Evolutionary conservation across 495 filamentous ascomycete genomes (phyloP).

Genomic region (Penicillium simplicissimum): DNA sequence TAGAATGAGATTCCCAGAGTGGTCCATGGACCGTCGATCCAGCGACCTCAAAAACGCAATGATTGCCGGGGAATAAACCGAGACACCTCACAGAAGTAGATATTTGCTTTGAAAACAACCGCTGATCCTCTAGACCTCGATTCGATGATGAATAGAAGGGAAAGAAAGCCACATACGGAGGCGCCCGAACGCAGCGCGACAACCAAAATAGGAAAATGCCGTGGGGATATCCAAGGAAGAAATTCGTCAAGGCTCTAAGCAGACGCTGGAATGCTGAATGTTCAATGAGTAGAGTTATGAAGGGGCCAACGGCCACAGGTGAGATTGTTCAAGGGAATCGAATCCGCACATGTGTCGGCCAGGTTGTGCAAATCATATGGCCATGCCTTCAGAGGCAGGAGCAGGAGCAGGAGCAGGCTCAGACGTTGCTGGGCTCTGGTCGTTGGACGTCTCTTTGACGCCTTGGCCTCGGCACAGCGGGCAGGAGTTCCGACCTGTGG

Average conservation of each 20-base stretch:
- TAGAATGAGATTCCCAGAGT: not conserved
- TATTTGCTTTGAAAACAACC: not conserved
- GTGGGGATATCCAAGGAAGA: conserved; percentile 39
- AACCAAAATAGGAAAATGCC: conserved; percentile 23
- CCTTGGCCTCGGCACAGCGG: conserved; percentile 73
- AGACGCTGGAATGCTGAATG: conserved; percentile 44
- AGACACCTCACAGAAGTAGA: not conserved
- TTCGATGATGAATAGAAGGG: conserved; percentile 11
- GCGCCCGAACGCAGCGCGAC: conserved; percentile 5
- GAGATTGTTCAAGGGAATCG: conserved; percentile 1
- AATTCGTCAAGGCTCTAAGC: conserved; percentile 36
- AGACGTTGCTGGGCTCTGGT: conserved; percentile 12
- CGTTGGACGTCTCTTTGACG: conserved; percentile 46
- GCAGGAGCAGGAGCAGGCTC: conserved; percentile 21
- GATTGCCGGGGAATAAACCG: not conserved
- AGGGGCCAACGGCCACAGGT: conserved; percentile 4
- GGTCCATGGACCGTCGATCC: not conserved
- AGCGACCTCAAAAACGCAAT: not conserved
- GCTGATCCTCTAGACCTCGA: conserved; percentile 10
- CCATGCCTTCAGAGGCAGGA: conserved; percentile 22
- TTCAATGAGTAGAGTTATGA: conserved; percentile 20
- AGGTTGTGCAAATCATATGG: conserved; percentile 16
- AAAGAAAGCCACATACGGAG: conserved; percentile 13
- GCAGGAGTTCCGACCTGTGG: conserved; percentile 77
- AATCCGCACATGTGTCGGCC: conserved; percentile 3